Percentiles rank a stretch among this genome's conserved stretches.
Evolutionary conservation across 371 early-diverging fungal genomes (phyloP).

Genomic region (Mortierella polycephala): DNA sequence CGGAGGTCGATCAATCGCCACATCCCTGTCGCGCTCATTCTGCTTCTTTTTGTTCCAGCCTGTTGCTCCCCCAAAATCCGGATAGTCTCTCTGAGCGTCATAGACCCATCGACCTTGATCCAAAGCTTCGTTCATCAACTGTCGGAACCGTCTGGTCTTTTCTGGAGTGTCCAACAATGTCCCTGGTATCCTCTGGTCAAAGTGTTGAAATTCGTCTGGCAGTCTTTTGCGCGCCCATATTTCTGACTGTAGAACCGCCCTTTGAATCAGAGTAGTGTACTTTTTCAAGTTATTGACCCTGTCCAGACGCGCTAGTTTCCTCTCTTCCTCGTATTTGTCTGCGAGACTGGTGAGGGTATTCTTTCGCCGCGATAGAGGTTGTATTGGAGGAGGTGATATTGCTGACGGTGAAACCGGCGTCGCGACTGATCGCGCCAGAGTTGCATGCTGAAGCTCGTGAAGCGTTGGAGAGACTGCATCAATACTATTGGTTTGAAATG

Average conservation of each 20-base stretch:
- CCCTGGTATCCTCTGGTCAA: constrained; percentile 23
- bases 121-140: constrained; percentile 41
- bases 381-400: neutral
- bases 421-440: neutral
- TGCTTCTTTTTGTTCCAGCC: constrained; percentile 50
- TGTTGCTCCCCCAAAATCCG: constrained; percentile 47
- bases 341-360: constrained; percentile 1
- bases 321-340: neutral
- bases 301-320: no score
- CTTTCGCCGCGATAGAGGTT: neutral
- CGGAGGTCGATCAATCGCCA: constrained; percentile 40
- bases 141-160: constrained; percentile 38
- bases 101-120: constrained; percentile 51
- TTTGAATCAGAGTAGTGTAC: constrained; percentile 3
- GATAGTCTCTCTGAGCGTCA: constrained; percentile 39
- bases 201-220: constrained; percentile 3
- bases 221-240: constrained; percentile 3
- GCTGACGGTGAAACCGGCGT: neutral
- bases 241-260: neutral
- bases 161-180: constrained; percentile 17
- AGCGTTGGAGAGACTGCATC: no score
- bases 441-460: no score
- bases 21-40: constrained; percentile 41
- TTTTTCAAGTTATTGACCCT: constrained; percentile 1
- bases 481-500: neutral